Percentiles rank a stretch among this genome's conserved stretches.
Conservation (phyloP, 2,329 filamentous ascomycete species). For the Colletotrichum shisoi region DNA sequence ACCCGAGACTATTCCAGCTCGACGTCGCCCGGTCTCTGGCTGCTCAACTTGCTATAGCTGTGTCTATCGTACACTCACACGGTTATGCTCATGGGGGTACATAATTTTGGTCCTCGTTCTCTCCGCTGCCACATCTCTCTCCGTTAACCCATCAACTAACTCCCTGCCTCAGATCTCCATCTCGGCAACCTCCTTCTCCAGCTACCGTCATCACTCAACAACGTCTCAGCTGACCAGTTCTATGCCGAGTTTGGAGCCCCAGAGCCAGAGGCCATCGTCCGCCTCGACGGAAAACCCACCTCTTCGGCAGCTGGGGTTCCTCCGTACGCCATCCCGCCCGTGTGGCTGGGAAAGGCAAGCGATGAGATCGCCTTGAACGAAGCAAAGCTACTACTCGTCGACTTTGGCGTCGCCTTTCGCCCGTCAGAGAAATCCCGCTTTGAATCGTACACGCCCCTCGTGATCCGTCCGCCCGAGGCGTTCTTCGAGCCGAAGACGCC, state of each 20-base stretch:
- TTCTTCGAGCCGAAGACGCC: slow-evolving; percentile 48
- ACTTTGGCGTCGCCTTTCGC: slow-evolving; percentile 51
- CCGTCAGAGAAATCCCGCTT: slow-evolving; percentile 40
- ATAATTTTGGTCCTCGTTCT: not conserved
- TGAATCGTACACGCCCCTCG: slow-evolving; percentile 46
- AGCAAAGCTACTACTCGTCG: slow-evolving; percentile 42
- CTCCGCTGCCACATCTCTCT: not conserved
- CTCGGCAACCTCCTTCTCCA: slow-evolving; percentile 48
- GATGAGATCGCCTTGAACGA: slow-evolving; percentile 44
- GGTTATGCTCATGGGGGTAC: slow-evolving; percentile 48
- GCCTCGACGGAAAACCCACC: slow-evolving; percentile 24
- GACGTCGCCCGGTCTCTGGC: slow-evolving; percentile 44
- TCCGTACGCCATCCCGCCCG: slow-evolving; percentile 43
- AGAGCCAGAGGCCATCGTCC: slow-evolving; percentile 40
- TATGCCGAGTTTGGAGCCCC: slow-evolving; percentile 44
- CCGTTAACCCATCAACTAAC: no score
- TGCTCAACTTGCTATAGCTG: slow-evolving; percentile 44
- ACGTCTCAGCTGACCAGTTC: slow-evolving; percentile 42
- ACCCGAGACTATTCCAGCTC: slow-evolving; percentile 41
- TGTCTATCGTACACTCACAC: slow-evolving; percentile 44
- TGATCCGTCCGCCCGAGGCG: slow-evolving; percentile 48
- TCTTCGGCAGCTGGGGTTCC: slow-evolving; percentile 43
- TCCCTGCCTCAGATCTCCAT: slow-evolving; percentile 45
- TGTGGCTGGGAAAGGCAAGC: slow-evolving; percentile 49
- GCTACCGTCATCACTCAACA: slow-evolving; percentile 40